Conservation (phyloP, 345 rosid genomes). For the Punica granatum region DNA sequence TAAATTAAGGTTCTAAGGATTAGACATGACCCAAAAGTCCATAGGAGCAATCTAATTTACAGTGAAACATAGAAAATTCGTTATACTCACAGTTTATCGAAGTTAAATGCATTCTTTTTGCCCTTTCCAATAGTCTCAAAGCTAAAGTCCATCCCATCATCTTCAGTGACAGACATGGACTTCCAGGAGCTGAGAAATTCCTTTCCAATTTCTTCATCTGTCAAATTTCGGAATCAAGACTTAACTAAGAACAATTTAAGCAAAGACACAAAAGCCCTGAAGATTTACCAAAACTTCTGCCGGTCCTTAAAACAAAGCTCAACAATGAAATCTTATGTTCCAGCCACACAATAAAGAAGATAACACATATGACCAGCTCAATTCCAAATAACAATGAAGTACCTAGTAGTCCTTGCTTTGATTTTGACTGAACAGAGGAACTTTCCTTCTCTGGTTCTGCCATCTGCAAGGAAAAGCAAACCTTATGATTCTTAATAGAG, state of each 20-base stretch:
- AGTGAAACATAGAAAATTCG: not conserved
- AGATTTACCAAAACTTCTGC: not conserved
- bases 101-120: constrained; percentile 52
- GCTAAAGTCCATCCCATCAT: constrained; percentile 65
- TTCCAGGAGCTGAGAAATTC: constrained; percentile 63
- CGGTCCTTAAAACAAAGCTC: not conserved
- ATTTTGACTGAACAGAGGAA: constrained; percentile 22
- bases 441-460: constrained; percentile 30
- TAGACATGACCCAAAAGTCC: not conserved
- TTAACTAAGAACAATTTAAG: not conserved
- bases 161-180: constrained; percentile 41
- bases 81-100: constrained; percentile 69
- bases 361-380: not conserved
- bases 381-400: constrained; percentile 2
- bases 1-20: not conserved
- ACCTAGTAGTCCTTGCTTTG: constrained; percentile 42
- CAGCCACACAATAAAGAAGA: not conserved
- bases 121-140: constrained; percentile 44
- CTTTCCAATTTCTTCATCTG: constrained; percentile 72
- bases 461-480: constrained; percentile 22
- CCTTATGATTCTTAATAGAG: not conserved
- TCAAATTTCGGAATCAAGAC: constrained; percentile 1
- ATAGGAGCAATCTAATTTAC: not conserved
- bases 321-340: not conserved
- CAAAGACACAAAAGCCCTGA: not conserved